phyloP scores from a whole-genome alignment of 1,284 basidiomycete species.

The Pisolithus thermaeus region DNA sequence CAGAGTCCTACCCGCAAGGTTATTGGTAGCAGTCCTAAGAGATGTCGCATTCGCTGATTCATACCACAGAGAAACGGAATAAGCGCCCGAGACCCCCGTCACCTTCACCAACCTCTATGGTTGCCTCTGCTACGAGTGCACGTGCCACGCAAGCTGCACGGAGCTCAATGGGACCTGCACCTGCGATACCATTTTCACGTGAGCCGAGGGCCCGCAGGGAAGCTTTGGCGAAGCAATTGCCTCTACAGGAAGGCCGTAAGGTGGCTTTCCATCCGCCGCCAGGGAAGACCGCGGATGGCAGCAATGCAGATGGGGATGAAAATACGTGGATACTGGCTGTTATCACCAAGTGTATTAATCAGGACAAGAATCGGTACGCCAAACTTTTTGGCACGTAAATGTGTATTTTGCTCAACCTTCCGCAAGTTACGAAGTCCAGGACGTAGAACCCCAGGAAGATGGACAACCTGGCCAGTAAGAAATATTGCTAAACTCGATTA shows the following conservation, averaged over 20 bases:
- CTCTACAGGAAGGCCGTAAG: slow-evolving; percentile 64
- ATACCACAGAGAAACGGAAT: slow-evolving; percentile 55
- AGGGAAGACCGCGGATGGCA: slow-evolving; percentile 42
- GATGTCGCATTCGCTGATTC: neutral
- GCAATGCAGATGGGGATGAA: slow-evolving; percentile 51
- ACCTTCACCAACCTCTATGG: slow-evolving; percentile 46
- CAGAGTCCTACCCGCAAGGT: slow-evolving; percentile 58
- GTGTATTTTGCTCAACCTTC: slow-evolving; percentile 4
- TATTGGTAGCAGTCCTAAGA: slow-evolving; percentile 8
- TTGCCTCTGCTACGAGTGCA: slow-evolving; percentile 32
- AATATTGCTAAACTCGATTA: neutral
- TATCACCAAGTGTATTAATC: slow-evolving; percentile 61
- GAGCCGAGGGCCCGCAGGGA: slow-evolving; percentile 63
- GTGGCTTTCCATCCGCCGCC: slow-evolving; percentile 72
- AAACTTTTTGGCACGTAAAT: slow-evolving; percentile 1
- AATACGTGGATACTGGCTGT: slow-evolving; percentile 80
- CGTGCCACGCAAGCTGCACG: slow-evolving; percentile 42
- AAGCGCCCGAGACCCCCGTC: slow-evolving; percentile 70
- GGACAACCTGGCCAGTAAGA: slow-evolving; percentile 65
- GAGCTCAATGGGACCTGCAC: slow-evolving; percentile 52
- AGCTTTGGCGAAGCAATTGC: slow-evolving; percentile 52
- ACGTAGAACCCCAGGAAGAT: slow-evolving; percentile 73
- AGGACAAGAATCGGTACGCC: slow-evolving; percentile 58
- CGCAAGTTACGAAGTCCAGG: slow-evolving; percentile 73
- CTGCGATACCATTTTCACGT: slow-evolving; percentile 50